Evolutionary conservation across 2,329 filamentous ascomycete species (phyloP), one percentile per base, ranked within the genome.

Genomic region (Penicillium sp.): DNA sequence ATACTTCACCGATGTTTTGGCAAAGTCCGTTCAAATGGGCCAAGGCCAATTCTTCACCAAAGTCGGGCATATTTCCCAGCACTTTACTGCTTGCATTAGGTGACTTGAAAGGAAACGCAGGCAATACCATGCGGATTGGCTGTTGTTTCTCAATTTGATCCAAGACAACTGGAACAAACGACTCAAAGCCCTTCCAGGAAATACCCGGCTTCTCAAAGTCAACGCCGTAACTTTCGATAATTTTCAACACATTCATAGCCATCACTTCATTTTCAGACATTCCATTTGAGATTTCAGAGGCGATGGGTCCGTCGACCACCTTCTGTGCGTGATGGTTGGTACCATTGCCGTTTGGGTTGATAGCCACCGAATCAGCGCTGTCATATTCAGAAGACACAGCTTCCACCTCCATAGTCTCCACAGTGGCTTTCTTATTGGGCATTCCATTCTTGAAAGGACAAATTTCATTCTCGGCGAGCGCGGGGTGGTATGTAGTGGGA

Each of bases 11-110:
- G n/a, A 79, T 74, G 26, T 68, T 69, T 17, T 69, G 67, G 41
- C 75, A 77, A 25, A 79, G 61, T 0, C 67, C 67, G 41, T 78
- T 74, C 50, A 79, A 60, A 44, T 73, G 72, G 5, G 64, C 61
- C 10, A 79, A 63, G 3, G 76, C 75, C 28, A 79, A 50, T 37
- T 77, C 73, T 53, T 78, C 77, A 4, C 70, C 77, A n/a, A 75
- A 65, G 44, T 79, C 77, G 0, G 77, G 77, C 3, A 77, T 60
- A 0, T 54, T 57, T 2, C 76, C 69, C 16, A 70, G 52, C 6
- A 72, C 70, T 54, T 74, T 74, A 44, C 72, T 68, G 14, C 59
- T 53, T 9, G 51, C 36, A 48, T 70, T 70, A 10, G 67, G 65
- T 2, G 67, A 69, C 14, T 70, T 70, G 45, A 69, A 69, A 1